Evolutionary conservation across 495 filamentous ascomycete genomes (phyloP), one percentile per base, ranked within the genome.

Genomic region (Aspergillus homomorphus): DNA sequence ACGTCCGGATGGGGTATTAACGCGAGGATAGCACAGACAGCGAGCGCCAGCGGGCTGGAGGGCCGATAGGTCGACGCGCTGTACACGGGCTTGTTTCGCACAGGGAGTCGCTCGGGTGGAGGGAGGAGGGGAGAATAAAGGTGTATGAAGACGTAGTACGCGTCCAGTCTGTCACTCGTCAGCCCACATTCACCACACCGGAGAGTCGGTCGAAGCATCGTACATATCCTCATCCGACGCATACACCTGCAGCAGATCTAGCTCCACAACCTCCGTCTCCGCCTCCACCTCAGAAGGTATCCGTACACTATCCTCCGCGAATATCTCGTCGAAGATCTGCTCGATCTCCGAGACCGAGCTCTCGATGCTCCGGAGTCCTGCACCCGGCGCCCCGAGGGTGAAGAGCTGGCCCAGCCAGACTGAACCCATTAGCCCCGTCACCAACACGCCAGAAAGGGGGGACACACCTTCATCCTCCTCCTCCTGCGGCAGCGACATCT

Each of bases 111-210:
- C 26, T 71, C 70, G 4, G 76, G 73, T 0, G 79, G 72, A 10
- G 79, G 79, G 26, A 82, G 48, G 22, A 80, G 74, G 8, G 79
- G 77, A 53, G 77, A 78, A 56, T 74, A 80, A 10, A 72, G 70
- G 55, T 81, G 77, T 38, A 81, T 77, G 64, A 72, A 80, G 20
- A 76, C 70, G 58, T 80, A 81, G 62, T 80, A 81, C 2, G 76
- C 79, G 52, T 76, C 71, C 49, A 80, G 56, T 59, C 79, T 81
- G 51, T 22, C 30, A n/a, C 41, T 38, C 5, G 44, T 50, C 20
- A 54, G 42, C 8, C 22, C 15, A 26, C 26, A 2, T 38, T 12
- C 33, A 38, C 33, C 33, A 38, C 33, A 38, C 15, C 33, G 8
- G 4, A 9, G 10, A 14, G 10, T 12, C 10, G 12, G 8, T 1